Percentiles rank a stretch among this genome's conserved stretches.
Evolutionary conservation across 2,329 filamentous ascomycete genomes (phyloP).

Genomic region (Trichoderma sp.): DNA sequence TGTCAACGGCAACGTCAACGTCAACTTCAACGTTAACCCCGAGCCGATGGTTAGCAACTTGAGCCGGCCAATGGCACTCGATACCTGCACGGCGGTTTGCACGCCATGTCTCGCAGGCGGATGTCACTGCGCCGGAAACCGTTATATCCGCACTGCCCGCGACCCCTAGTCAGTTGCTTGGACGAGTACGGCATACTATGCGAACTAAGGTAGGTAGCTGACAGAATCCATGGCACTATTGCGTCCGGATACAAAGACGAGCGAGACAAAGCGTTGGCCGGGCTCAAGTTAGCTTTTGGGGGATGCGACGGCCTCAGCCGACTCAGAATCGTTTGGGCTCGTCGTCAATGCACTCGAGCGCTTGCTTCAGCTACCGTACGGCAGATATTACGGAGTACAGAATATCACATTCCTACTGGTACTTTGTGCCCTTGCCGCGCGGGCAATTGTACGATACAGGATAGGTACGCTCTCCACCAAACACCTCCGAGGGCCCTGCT

Average conservation of each 20-base stretch:
- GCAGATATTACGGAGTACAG: neutral
- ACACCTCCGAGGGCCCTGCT: slow-evolving; percentile 5
- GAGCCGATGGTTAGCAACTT: neutral
- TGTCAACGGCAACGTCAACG: neutral
- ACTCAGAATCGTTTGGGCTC: neutral
- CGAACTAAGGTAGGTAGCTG: neutral
- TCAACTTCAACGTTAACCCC: neutral
- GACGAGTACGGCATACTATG: slow-evolving; percentile 1
- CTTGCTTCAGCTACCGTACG: neutral
- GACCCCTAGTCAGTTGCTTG: neutral
- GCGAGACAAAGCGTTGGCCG: neutral
- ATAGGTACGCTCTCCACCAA: neutral
- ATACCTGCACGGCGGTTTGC: slow-evolving; percentile 5
- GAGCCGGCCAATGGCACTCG: slow-evolving; percentile 6
- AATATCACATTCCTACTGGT: neutral
- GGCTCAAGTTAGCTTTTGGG: neutral
- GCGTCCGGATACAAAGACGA: neutral
- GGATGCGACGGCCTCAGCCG: slow-evolving; percentile 2
- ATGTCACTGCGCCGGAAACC: neutral
- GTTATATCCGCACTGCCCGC: slow-evolving; percentile 6
- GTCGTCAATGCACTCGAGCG: neutral
- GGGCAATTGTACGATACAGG: neutral
- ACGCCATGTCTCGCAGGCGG: slow-evolving; percentile 15
- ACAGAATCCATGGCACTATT: neutral
- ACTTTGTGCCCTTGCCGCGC: neutral